Conservation (phyloP, 2,329 filamentous ascomycete species). For the Colletotrichum sp. region DNA sequence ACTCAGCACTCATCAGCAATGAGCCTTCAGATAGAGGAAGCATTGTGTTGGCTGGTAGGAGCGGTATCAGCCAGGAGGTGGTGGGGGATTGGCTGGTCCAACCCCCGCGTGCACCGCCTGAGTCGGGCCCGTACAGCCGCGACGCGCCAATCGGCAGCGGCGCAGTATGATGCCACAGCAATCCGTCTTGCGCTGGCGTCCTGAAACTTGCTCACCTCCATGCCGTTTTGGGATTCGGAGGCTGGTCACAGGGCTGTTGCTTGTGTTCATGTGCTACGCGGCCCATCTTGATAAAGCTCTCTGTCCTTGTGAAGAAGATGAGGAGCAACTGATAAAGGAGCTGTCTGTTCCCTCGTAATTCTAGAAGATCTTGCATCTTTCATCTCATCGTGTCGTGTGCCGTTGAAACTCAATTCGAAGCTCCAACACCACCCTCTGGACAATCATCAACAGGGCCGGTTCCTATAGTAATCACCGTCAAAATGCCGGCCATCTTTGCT, state of each 20-base stretch:
- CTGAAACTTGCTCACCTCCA: conserved; percentile 22
- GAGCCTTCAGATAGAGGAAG: not conserved
- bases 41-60: not conserved
- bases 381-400: not conserved
- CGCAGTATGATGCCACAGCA: not conserved
- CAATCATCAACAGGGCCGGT: not conserved
- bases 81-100: no score
- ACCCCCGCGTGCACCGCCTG: not conserved
- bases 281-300: conserved; percentile 3
- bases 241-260: conserved; percentile 21
- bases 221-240: conserved; percentile 18
- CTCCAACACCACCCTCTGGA: not conserved
- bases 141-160: not conserved
- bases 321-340: conserved; percentile 1
- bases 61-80: not conserved
- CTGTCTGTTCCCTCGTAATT: not conserved
- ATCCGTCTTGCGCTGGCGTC: conserved; percentile 15
- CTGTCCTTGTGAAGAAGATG: not conserved
- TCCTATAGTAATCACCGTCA: not conserved
- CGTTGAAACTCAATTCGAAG: not conserved
- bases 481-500: conserved; percentile 8
- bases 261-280: conserved; percentile 17
- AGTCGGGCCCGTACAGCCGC: not conserved
- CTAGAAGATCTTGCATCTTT: not conserved
- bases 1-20: not conserved